phyloP scores from a whole-genome alignment of 495 filamentous ascomycete genomes.

The Alectoria sarmentosa region DNA sequence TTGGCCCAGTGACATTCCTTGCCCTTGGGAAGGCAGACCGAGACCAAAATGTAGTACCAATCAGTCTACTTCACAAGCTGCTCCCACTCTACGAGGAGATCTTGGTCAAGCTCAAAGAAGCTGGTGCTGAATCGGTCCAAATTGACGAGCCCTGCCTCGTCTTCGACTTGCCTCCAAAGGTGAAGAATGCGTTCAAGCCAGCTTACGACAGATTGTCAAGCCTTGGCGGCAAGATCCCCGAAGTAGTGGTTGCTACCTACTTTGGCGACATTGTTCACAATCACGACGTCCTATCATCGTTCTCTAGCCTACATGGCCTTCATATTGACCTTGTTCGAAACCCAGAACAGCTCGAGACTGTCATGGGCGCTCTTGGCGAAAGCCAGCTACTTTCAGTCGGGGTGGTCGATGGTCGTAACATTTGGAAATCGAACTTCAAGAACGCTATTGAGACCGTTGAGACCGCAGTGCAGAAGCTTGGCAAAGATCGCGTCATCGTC shows the following conservation, averaged over 20 bases:
- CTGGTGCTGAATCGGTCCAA: slow-evolving; percentile 90
- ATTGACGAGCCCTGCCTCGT: slow-evolving; percentile 97
- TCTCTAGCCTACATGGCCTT: slow-evolving; percentile 67
- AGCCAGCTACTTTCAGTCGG: slow-evolving; percentile 86
- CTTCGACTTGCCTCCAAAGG: slow-evolving; percentile 77
- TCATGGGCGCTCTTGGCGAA: slow-evolving; percentile 67
- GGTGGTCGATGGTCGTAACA: slow-evolving; percentile 98
- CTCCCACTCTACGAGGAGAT: slow-evolving; percentile 89
- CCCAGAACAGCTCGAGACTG: slow-evolving; percentile 87
- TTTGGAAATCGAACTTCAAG: slow-evolving; percentile 99
- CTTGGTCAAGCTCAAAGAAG: slow-evolving; percentile 82
- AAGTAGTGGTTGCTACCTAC: slow-evolving; percentile 86
- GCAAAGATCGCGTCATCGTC: slow-evolving; percentile 92
- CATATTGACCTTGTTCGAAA: slow-evolving; percentile 95
- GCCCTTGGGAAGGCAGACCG: slow-evolving; percentile 94
- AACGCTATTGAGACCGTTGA: slow-evolving; percentile 81
- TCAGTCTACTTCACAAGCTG: slow-evolving; percentile 84
- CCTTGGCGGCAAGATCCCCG: slow-evolving; percentile 69
- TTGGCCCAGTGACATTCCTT: slow-evolving; percentile 96
- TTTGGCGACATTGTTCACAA: slow-evolving; percentile 99
- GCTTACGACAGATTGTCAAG: slow-evolving; percentile 81
- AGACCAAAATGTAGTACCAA: slow-evolving; percentile 82
- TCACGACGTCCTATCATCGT: slow-evolving; percentile 69
- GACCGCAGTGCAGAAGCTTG: slow-evolving; percentile 83
- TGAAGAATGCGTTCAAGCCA: slow-evolving; percentile 96